Percentiles rank a stretch among this genome's conserved stretches.
Conservation (phyloP, 164 flowering plant genomes). For the Magnolia kwangsiensis region DNA sequence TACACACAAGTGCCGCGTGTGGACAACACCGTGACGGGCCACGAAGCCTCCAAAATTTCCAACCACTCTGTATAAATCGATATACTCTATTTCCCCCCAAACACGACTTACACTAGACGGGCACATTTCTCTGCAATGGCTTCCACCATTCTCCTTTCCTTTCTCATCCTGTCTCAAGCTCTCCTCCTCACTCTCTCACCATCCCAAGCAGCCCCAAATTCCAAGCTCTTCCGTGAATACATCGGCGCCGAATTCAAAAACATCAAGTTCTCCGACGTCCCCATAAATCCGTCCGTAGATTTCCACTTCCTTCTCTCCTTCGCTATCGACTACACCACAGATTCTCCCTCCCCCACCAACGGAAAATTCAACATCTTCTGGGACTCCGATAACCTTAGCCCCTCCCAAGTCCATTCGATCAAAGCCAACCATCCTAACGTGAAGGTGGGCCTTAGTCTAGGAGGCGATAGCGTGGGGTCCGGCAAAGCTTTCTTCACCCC, state of each 20-base stretch:
- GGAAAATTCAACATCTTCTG: slow-evolving; percentile 59
- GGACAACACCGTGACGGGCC: neutral
- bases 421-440: slow-evolving; percentile 40
- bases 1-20: too few relatives aligned
- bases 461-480: slow-evolving; percentile 40
- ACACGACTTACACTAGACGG: neutral
- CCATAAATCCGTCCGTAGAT: slow-evolving; percentile 41
- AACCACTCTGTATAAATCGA: neutral
- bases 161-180: slow-evolving; percentile 23
- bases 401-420: slow-evolving; percentile 38
- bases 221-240: slow-evolving; percentile 45
- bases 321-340: slow-evolving; percentile 58
- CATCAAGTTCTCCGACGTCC: slow-evolving; percentile 54
- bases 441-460: slow-evolving; percentile 53
- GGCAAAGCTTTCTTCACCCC: slow-evolving; percentile 40
- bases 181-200: slow-evolving; percentile 13
- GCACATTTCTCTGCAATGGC: slow-evolving; percentile 8
- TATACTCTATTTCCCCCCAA: neutral
- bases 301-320: slow-evolving; percentile 73
- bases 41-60: neutral
- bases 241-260: slow-evolving; percentile 59
- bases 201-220: slow-evolving; percentile 21
- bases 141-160: slow-evolving; percentile 11
- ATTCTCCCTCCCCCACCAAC: slow-evolving; percentile 55
- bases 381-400: slow-evolving; percentile 45